These are phyloP conservation scores for Cutaneotrichosporon sp. DNA, from an alignment of 1,284 basidiomycete species.

Conservation along the genomic window DNA sequence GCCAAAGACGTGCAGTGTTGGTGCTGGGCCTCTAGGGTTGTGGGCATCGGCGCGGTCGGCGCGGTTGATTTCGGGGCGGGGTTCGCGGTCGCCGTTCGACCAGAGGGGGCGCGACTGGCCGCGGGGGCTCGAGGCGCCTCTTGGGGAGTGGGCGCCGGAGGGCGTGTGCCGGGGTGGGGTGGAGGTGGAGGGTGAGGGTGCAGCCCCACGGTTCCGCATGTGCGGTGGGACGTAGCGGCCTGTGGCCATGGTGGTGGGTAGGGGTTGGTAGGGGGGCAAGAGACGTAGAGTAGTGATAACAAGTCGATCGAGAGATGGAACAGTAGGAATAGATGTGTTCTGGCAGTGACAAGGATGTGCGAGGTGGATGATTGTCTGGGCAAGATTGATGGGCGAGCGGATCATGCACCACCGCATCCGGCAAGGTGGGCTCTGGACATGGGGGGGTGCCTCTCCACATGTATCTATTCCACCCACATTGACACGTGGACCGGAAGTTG, in stretches of 20 bases:
- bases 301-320: background rate
- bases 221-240: constrained; percentile 44
- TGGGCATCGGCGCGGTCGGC: background rate
- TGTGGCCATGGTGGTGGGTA: constrained; percentile 12
- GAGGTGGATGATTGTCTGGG: too few relatives aligned
- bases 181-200: background rate
- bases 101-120: background rate
- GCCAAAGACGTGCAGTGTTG: constrained; percentile 42
- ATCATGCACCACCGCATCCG: too few relatives aligned
- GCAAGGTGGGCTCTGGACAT: too few relatives aligned
- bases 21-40: background rate
- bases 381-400: too few relatives aligned
- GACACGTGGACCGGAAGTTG: too few relatives aligned
- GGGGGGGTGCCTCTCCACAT: too few relatives aligned
- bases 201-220: constrained; percentile 32
- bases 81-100: background rate
- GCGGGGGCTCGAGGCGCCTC: background rate
- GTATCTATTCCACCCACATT: too few relatives aligned
- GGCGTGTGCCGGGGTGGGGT: background rate
- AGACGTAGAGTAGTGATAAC: background rate
- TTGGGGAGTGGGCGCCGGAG: background rate
- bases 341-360: too few relatives aligned
- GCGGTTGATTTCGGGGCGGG: background rate
- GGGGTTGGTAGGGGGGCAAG: background rate
- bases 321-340: too few relatives aligned